Base-by-base conservation (phyloP, 1,284 basidiomycete genomes). In the Coniferiporia sulphurascens region DNA sequence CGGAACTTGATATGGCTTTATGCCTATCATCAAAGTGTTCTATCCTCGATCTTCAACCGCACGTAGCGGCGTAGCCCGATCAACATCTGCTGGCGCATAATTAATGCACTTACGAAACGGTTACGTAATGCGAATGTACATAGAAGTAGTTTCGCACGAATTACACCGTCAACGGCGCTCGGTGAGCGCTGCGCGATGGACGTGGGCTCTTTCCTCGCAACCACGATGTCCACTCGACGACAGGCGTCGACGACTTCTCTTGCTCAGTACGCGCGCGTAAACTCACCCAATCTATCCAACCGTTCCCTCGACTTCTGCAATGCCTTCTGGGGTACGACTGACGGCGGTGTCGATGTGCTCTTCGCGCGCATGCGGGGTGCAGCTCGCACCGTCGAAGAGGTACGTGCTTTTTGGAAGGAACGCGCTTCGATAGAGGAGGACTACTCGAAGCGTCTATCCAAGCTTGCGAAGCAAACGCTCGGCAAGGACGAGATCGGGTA, bases 401-500 rank as follows among this genome's bases (percentile, higher is more conserved):
- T 98, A 53, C 82, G 82, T 65, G 81, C 76, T 45, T 93, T 90
- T 69, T 95, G 93, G 90, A 95, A 92, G 70, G 94, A 97, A 72
- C 81, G 94, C 86, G 86, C 91, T 9, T 66, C 78, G 34, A 95
- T 98, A 65, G 95, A 99, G 71, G 95, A 98, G 65, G 96, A 98
- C 36, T 98, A 98, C 69, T 87, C 95, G 2, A 95, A 95, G 74
- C 84, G 89, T 41, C 70, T 99, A 9, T 76, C 82, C 21, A 95
- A 92, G 72, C 78, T 99, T 22, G 81, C 93, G 34, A 96, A 93
- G 73, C 70, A 79, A 60, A 68, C 83, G 1, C 74, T 98, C 21
- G 95, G 95, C 22, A 82, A 81, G 66, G 93, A 96, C 72, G 96
- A 99, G 75, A 92, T 95, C 62, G 95, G 93, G 88, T 92, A 68